These are phyloP conservation scores for Pyrenophora tritici-repentis DNA, from an alignment of 2,329 filamentous ascomycete species.

Conservation along the genomic window DNA sequence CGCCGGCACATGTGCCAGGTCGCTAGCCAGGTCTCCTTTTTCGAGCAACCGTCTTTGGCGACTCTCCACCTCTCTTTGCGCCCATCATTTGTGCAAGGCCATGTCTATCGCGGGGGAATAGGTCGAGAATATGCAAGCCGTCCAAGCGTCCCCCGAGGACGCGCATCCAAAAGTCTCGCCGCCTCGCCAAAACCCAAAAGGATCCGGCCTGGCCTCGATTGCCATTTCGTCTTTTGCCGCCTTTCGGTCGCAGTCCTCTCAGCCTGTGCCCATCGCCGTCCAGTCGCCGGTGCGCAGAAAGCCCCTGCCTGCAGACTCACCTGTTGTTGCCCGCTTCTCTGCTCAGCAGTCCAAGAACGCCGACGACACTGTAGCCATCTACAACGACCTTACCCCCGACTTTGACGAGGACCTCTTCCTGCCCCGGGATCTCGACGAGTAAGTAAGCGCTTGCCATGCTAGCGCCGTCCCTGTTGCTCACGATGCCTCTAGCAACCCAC, in stretches of 20 bases:
- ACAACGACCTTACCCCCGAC: slow-evolving; percentile 30
- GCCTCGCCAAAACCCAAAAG: slow-evolving; percentile 40
- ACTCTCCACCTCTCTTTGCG: slow-evolving; percentile 29
- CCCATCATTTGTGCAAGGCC: slow-evolving; percentile 44
- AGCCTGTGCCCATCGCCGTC: slow-evolving; percentile 31
- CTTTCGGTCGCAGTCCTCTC: slow-evolving; percentile 50
- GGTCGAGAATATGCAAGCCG: slow-evolving; percentile 41
- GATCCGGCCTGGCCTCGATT: slow-evolving; percentile 48
- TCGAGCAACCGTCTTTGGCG: slow-evolving; percentile 29
- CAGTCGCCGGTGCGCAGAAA: slow-evolving; percentile 57
- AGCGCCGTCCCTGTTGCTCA: slow-evolving; percentile 20
- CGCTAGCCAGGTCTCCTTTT: slow-evolving; percentile 39
- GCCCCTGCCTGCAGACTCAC: slow-evolving; percentile 59
- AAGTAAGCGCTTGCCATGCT: slow-evolving; percentile 17
- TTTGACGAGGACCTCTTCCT: slow-evolving; percentile 43
- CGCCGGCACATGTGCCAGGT: slow-evolving; percentile 30
- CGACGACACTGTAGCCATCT: slow-evolving; percentile 15
- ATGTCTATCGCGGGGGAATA: slow-evolving; percentile 35
- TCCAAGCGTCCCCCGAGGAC: slow-evolving; percentile 32
- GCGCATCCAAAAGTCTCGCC: slow-evolving; percentile 27
- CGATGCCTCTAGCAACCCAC: slow-evolving; percentile 38
- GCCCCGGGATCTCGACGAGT: slow-evolving; percentile 48
- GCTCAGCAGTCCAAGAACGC: slow-evolving; percentile 48
- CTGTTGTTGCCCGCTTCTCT: slow-evolving; percentile 52
- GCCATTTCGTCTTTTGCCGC: slow-evolving; percentile 51